Base-by-base conservation (phyloP, 352 stramenopile species). In the Pseudoperonospora humuli region DNA sequence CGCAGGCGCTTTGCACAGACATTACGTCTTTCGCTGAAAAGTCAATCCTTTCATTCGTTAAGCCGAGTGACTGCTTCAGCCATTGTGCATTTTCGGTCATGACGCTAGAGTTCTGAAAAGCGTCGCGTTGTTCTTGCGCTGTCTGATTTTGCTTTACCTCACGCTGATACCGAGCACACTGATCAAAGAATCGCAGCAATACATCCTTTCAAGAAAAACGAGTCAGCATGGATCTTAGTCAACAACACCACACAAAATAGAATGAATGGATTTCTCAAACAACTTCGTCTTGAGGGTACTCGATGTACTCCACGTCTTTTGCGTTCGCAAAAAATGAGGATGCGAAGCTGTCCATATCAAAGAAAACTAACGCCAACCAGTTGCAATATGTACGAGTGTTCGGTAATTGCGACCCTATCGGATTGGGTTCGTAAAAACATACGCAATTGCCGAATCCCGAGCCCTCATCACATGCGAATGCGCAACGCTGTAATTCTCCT, bases 121-220 rank as follows among this genome's bases (percentile, higher is more conserved):
- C 15, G 18, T 50, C 19, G n/a, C 46, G 17, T 49, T 82, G 43
- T 28, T 40, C 26, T 25, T 61, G 39, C 7, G 54, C 55, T 9
- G 49, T 64, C 15, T 50, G 19, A 36, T 85, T 84, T 0, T 61
- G 48, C 21, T 62, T 64, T n/a, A 87, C 62, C 1, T 79, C 59
- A 15, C 40, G 46, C 19, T 63, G 54, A 41, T 84, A 87, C 9
- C 64, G 64, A 5, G 62, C 43, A 19, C 75, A 87, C 14, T 61
- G 42, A 28, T 84, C 75, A 48, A 75, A 85, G 50, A 83, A 85
- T 0, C 75, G 64, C 19, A 84, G 47, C 0, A 83, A 43, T 3
- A 44, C 26, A 27, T 84, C 72, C 67, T 81, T 27, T 3, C 3
- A 0, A 11, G 18, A 11, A 38, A 34, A 19, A 34, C 13, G 5